Evolutionary conservation across 768 basidiomycete genomes (phyloP).

Genomic region (Lentinus tigrinus): DNA sequence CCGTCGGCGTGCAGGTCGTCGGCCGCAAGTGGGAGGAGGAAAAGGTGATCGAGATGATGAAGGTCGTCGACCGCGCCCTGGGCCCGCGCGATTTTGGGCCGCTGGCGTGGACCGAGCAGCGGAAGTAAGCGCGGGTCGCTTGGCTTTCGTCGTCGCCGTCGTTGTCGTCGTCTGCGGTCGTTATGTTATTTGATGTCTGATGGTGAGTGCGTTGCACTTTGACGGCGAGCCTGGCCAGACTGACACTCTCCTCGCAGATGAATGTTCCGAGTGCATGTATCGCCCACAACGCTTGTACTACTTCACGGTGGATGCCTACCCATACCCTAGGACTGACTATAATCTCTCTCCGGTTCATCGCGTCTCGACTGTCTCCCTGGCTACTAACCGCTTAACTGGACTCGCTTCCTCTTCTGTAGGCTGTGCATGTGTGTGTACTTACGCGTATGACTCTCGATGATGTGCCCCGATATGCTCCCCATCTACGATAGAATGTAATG

Average conservation of each 20-base stretch:
- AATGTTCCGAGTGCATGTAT: background rate
- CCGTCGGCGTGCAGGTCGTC: conserved; percentile 79
- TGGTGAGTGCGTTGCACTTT: background rate
- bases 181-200: background rate
- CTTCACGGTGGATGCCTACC: background rate
- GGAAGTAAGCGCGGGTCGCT: background rate
- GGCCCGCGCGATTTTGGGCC: conserved; percentile 73
- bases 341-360: background rate
- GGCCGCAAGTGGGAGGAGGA: conserved; percentile 83
- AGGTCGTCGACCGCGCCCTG: conserved; percentile 66
- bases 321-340: background rate
- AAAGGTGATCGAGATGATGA: conserved; percentile 80
- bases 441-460: too few relatives aligned
- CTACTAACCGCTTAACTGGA: too few relatives aligned
- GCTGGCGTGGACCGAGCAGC: conserved; percentile 36
- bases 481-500: background rate
- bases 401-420: too few relatives aligned
- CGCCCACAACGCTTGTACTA: background rate
- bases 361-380: too few relatives aligned
- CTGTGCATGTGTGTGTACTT: too few relatives aligned
- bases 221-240: too few relatives aligned
- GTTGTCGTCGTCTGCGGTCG: background rate
- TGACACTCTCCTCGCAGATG: background rate
- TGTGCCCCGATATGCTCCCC: too few relatives aligned
- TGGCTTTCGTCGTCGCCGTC: background rate